phyloP scores from a whole-genome alignment of 2,329 filamentous ascomycete species.

The Aspergillus nomiae region DNA sequence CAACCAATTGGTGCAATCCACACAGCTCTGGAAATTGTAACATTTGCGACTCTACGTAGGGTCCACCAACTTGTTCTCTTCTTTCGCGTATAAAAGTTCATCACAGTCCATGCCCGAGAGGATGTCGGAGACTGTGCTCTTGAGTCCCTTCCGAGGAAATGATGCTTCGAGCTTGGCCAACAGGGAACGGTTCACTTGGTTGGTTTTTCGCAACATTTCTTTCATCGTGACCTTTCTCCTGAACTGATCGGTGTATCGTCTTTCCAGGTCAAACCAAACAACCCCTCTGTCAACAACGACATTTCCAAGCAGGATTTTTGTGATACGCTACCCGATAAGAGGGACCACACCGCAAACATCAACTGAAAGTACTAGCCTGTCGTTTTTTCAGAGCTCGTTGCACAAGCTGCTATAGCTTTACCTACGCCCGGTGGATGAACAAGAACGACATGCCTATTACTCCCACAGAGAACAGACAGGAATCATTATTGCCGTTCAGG shows the following conservation, averaged over 20 bases:
- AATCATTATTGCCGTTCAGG: background rate
- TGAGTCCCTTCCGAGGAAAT: too few relatives aligned
- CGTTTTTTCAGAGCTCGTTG: background rate
- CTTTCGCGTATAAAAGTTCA: too few relatives aligned
- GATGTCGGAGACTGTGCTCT: too few relatives aligned
- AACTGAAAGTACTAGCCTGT: background rate
- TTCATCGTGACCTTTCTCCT: background rate
- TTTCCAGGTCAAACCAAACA: background rate
- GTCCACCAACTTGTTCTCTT: too few relatives aligned
- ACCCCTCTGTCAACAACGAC: background rate
- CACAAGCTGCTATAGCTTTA: background rate
- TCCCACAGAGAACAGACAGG: background rate
- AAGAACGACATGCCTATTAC: background rate
- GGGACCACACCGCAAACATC: background rate
- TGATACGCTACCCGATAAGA: background rate
- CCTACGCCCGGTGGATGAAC: background rate
- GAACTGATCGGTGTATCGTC: background rate
- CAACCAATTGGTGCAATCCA: too few relatives aligned
- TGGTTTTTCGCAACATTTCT: too few relatives aligned
- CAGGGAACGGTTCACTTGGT: too few relatives aligned
- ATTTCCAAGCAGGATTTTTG: background rate
- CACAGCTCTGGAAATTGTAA: too few relatives aligned
- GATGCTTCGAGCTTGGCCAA: too few relatives aligned
- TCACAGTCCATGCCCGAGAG: too few relatives aligned
- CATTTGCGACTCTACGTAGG: too few relatives aligned